Evolutionary conservation across 192 early-diverging fungal species (phyloP).

Genomic region (Coemansia sp.): DNA sequence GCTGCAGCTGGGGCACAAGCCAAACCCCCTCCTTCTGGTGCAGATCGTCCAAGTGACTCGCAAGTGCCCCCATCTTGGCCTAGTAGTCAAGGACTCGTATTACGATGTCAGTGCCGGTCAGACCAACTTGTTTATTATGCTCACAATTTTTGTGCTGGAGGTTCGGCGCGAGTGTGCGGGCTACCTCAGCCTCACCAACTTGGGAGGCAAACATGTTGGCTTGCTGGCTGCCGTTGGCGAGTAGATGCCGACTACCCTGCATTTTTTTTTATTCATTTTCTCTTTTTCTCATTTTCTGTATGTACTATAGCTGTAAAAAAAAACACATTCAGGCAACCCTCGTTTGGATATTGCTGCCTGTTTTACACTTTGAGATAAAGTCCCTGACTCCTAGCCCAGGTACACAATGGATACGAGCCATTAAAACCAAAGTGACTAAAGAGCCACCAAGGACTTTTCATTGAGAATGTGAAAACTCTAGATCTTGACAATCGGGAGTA

Average conservation of each 20-base stretch:
- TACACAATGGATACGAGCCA: no score
- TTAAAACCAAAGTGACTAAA: no score
- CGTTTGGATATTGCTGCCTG: no score
- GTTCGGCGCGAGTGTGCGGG: constrained; percentile 57
- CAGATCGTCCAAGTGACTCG: constrained; percentile 59
- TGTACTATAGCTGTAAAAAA: no score
- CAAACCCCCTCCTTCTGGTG: constrained; percentile 45
- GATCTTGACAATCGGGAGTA: no score
- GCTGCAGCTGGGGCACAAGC: constrained; percentile 51
- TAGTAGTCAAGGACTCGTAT: constrained; percentile 55
- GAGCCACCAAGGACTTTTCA: no score
- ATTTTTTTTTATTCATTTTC: neutral
- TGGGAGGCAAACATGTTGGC: constrained; percentile 56
- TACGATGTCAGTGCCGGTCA: constrained; percentile 56
- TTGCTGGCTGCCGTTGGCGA: constrained; percentile 55
- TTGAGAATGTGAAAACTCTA: no score
- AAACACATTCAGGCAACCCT: no score
- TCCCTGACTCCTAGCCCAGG: no score
- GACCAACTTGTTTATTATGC: constrained; percentile 47
- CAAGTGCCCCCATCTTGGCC: constrained; percentile 53
- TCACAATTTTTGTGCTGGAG: constrained; percentile 57
- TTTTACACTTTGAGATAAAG: no score
- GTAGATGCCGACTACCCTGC: neutral
- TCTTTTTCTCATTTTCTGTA: no score
- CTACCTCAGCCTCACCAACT: constrained; percentile 57